These are phyloP conservation scores for Fusarium tjaetaba DNA, from an alignment of 2,329 filamentous ascomycete species.

Conservation along the genomic window DNA sequence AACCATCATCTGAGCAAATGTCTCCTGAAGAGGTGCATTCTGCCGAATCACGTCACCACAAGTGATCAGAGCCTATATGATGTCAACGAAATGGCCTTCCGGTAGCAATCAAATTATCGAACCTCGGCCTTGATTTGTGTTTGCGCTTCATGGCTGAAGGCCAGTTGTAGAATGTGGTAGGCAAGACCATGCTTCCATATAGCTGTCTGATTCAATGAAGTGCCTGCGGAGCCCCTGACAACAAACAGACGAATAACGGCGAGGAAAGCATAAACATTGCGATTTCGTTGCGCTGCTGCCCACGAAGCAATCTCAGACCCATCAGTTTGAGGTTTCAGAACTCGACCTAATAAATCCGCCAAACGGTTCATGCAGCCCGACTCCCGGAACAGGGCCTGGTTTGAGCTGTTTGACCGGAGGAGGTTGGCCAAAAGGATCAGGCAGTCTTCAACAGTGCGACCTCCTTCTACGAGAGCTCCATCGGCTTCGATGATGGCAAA, in stretches of 20 bases:
- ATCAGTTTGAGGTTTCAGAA: conserved; percentile 62
- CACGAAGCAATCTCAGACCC: conserved; percentile 74
- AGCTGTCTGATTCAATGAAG: conserved; percentile 82
- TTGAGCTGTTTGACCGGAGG: conserved; percentile 85
- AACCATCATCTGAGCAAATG: conserved; percentile 88
- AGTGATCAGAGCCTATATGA: conserved; percentile 75
- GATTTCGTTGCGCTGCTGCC: conserved; percentile 81
- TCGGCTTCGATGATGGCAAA: conserved; percentile 86
- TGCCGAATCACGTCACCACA: conserved; percentile 90
- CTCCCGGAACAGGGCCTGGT: conserved; percentile 93
- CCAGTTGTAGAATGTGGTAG: conserved; percentile 81
- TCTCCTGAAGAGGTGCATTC: conserved; percentile 83
- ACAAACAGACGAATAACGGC: conserved; percentile 89
- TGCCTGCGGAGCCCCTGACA: conserved; percentile 80
- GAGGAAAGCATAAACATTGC: conserved; percentile 90
- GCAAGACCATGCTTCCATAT: conserved; percentile 87
- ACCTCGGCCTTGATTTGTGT: conserved; percentile 85
- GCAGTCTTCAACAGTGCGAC: conserved; percentile 90
- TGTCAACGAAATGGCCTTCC: conserved; percentile 20
- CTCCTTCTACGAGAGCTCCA: conserved; percentile 83
- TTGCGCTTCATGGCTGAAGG: conserved; percentile 78
- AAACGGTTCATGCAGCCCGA: conserved; percentile 83
- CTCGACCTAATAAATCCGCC: conserved; percentile 72
- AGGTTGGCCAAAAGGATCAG: conserved; percentile 91
- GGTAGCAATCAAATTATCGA: conserved; percentile 21